Conservation (phyloP, 306 rosid species). For the Gastrolobium villosum region DNA sequence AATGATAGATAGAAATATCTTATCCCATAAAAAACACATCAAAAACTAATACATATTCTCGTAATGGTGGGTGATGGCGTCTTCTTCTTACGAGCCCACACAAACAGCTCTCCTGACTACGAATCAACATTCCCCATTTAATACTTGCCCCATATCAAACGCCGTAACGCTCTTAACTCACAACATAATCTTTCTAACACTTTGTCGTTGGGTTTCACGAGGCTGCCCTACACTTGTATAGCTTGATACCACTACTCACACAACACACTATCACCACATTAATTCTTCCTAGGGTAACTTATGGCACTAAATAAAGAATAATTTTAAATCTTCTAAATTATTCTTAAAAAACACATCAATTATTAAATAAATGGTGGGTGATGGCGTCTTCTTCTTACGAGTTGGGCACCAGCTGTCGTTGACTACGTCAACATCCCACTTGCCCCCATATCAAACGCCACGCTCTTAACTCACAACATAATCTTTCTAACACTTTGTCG, state of each 20-base stretch:
- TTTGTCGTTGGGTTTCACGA: slow-evolving; percentile 34
- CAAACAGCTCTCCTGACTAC: slow-evolving; percentile 56
- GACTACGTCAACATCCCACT: slow-evolving; percentile 43
- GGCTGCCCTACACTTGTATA: background rate
- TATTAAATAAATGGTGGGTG: no score
- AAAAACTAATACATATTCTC: no score
- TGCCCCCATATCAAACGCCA: slow-evolving; percentile 36
- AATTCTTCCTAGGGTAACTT: no score
- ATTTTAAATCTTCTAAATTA: no score
- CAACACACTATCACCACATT: no score
- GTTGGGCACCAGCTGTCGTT: slow-evolving; percentile 52
- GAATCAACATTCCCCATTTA: slow-evolving; percentile 35
- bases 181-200: slow-evolving; percentile 32
- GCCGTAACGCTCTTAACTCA: background rate
- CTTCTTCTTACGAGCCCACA: slow-evolving; percentile 13
- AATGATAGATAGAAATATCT: no score
- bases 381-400: slow-evolving; percentile 11
- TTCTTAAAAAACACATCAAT: no score
- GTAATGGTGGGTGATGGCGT: slow-evolving; percentile 8
- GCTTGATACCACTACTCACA: no score
- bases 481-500: slow-evolving; percentile 28
- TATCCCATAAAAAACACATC: no score
- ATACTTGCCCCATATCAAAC: slow-evolving; percentile 37
- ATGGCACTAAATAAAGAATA: no score
- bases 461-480: background rate